These are phyloP conservation scores for Spizellomyces sp. DNA, from an alignment of 192 early-diverging fungal genomes.

Conservation along the genomic window DNA sequence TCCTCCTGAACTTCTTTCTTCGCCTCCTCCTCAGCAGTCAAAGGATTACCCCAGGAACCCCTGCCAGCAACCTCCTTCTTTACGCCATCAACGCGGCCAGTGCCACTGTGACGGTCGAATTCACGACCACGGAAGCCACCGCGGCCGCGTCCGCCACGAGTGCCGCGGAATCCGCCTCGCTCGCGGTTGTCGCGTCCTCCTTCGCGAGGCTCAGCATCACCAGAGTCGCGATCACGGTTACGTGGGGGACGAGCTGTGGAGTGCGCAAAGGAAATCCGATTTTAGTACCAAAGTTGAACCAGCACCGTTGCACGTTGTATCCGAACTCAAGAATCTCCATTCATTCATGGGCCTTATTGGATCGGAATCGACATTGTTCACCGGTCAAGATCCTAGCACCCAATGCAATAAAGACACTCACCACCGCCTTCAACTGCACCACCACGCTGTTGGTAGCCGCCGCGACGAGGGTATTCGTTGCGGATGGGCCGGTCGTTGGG, in stretches of 20 bases:
- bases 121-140: constrained; percentile 67
- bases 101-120: constrained; percentile 85
- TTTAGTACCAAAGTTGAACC: not conserved
- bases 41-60: constrained; percentile 78
- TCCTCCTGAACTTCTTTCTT: constrained; percentile 56
- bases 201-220: constrained; percentile 33
- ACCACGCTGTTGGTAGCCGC: constrained; percentile 24
- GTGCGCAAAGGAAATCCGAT: not conserved
- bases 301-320: not conserved
- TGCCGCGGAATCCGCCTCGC: constrained; percentile 32
- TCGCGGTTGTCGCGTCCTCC: constrained; percentile 34
- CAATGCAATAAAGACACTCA: constrained; percentile 36
- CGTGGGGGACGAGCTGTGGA: constrained; percentile 4
- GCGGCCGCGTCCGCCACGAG: constrained; percentile 40
- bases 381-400: no score
- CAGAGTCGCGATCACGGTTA: constrained; percentile 32
- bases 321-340: not conserved
- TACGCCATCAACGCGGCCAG: constrained; percentile 75
- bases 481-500: constrained; percentile 17
- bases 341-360: not conserved
- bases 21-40: constrained; percentile 54
- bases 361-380: not conserved
- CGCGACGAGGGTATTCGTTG: constrained; percentile 40
- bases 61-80: constrained; percentile 84
- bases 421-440: constrained; percentile 36